phyloP scores from a whole-genome alignment of 768 basidiomycete genomes.

The Leccinellum rugosiceps region DNA sequence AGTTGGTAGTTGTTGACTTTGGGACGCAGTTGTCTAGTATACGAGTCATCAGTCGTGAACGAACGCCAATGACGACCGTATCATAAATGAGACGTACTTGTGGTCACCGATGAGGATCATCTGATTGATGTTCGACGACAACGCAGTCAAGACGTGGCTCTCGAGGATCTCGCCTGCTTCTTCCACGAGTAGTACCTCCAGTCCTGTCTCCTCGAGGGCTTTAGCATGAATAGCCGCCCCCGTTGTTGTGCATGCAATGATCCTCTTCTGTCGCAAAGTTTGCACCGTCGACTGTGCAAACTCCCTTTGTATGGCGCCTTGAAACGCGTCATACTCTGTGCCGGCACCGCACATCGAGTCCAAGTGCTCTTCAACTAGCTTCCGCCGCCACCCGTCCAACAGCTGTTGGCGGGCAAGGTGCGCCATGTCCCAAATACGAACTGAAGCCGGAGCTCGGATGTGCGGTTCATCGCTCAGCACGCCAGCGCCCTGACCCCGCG shows the following conservation, averaged over 20 bases:
- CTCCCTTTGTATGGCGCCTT: conserved; percentile 32
- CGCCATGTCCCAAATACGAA: conserved; percentile 40
- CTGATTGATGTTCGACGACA: conserved; percentile 45
- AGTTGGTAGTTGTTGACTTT: conserved; percentile 65
- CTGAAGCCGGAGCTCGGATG: conserved; percentile 23
- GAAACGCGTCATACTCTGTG: conserved; percentile 36
- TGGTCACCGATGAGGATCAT: conserved; percentile 70
- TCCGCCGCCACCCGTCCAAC: conserved; percentile 33
- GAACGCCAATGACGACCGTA: neutral
- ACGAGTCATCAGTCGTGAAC: neutral
- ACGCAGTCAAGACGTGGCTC: conserved; percentile 58
- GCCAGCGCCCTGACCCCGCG: conserved; percentile 40
- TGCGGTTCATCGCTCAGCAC: conserved; percentile 31
- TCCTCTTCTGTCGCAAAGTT: conserved; percentile 43
- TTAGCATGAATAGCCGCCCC: conserved; percentile 59
- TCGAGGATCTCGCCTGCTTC: conserved; percentile 74
- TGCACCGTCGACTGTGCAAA: conserved; percentile 31
- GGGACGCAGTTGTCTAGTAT: conserved; percentile 59
- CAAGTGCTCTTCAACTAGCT: conserved; percentile 32
- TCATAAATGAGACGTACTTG: conserved; percentile 39
- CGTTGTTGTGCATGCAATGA: conserved; percentile 69
- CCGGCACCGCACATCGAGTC: conserved; percentile 29
- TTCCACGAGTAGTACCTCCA: conserved; percentile 59
- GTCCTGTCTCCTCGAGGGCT: conserved; percentile 41
- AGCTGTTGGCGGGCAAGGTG: conserved; percentile 25